phyloP scores from a whole-genome alignment of 768 basidiomycete species.

The Leccinum olivaceopallidum region DNA sequence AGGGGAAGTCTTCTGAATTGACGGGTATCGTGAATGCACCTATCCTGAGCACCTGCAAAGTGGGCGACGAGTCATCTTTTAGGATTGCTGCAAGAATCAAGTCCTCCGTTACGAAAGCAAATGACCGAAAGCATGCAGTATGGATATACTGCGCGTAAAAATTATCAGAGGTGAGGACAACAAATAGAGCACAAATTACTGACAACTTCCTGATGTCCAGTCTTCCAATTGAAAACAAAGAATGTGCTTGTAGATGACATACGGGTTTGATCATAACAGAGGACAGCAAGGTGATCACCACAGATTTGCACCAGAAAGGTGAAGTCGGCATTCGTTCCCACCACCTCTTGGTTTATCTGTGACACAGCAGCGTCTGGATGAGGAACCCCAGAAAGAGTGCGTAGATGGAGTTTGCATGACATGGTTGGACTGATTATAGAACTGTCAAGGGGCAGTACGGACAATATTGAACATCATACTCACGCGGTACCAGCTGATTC shows the following conservation, averaged over 20 bases:
- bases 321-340: constrained; percentile 3
- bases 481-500: constrained; percentile 23
- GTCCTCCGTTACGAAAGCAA: constrained; percentile 36
- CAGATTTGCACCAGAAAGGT: constrained; percentile 35
- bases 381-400: constrained; percentile 30
- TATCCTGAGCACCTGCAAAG: constrained; percentile 24
- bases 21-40: constrained; percentile 5
- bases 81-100: constrained; percentile 25
- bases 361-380: constrained; percentile 25
- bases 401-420: constrained; percentile 29
- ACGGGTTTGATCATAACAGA: constrained; percentile 21
- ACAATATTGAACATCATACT: constrained; percentile 5
- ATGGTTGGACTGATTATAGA: constrained; percentile 16
- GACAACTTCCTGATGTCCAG: constrained; percentile 31
- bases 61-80: constrained; percentile 2
- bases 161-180: constrained; percentile 2
- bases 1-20: constrained; percentile 15
- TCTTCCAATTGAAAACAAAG: constrained; percentile 39
- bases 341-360: constrained; percentile 16
- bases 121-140: constrained; percentile 29
- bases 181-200: constrained; percentile 7
- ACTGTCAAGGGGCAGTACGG: constrained; percentile 1
- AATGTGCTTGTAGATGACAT: constrained; percentile 16
- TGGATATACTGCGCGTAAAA: constrained; percentile 20
- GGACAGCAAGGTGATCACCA: constrained; percentile 31